A percentile compares a stretch with the other conserved stretches of the same genome.
phyloP scores from a whole-genome alignment of 768 basidiomycete species.

The Cystobasidiopsis lactophilus region DNA sequence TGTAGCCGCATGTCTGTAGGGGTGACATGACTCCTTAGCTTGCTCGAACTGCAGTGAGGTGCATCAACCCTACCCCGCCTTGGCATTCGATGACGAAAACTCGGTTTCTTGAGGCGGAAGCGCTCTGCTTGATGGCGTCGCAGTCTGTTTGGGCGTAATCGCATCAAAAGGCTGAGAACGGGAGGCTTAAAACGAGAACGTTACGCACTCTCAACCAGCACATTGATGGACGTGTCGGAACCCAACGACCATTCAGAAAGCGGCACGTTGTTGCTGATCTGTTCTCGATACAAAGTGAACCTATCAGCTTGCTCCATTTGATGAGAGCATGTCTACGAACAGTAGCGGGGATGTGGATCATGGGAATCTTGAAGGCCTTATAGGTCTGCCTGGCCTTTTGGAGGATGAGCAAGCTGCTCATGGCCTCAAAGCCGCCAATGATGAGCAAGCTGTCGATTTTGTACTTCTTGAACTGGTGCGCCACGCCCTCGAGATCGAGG shows the following conservation, averaged over 20 bases:
- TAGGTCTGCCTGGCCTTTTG: conserved; percentile 62
- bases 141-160: conserved; percentile 47
- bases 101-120: conserved; percentile 79
- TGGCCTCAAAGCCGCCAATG: conserved; percentile 92
- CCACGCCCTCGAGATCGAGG: conserved; percentile 64
- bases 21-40: background rate
- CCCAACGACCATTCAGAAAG: conserved; percentile 90
- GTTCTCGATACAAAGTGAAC: conserved; percentile 28
- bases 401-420: conserved; percentile 51
- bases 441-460: conserved; percentile 55
- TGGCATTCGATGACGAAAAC: conserved; percentile 98
- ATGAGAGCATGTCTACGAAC: background rate
- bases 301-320: no score
- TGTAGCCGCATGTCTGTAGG: conserved; percentile 46
- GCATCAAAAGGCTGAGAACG: no score
- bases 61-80: conserved; percentile 41
- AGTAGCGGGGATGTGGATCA: conserved; percentile 73
- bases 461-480: conserved; percentile 74
- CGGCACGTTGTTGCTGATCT: conserved; percentile 89
- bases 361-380: conserved; percentile 75
- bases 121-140: conserved; percentile 96
- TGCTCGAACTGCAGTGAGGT: background rate
- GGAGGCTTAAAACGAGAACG: no score
- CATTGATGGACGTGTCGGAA: conserved; percentile 92
- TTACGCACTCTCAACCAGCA: conserved; percentile 45